phyloP scores from a whole-genome alignment of 805 yeast genomes.

The Wickerhamomyces bovis region DNA sequence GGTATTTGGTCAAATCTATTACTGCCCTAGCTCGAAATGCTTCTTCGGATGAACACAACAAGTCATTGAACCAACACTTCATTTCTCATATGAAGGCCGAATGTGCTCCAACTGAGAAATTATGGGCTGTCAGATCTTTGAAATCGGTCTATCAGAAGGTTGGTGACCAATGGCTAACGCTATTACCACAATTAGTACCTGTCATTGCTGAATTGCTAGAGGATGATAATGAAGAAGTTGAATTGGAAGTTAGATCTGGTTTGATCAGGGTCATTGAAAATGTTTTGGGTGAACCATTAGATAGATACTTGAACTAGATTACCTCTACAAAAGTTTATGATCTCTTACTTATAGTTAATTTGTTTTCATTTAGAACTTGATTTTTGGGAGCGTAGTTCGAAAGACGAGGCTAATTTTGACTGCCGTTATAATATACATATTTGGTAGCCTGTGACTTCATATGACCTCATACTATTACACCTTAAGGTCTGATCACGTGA shows the following conservation, averaged over 20 bases:
- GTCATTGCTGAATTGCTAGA: conserved; percentile 91
- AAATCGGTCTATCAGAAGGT: conserved; percentile 81
- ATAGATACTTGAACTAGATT: conserved; percentile 54
- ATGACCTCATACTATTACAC: too few species aligned
- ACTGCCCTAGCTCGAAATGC: conserved; percentile 69
- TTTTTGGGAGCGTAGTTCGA: neutral
- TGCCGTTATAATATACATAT: too few species aligned
- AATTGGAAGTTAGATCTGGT: conserved; percentile 83
- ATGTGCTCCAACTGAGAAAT: conserved; percentile 51
- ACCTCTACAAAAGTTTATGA: neutral
- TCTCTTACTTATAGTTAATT: neutral
- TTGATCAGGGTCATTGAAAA: conserved; percentile 86
- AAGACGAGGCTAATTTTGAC: too few species aligned
- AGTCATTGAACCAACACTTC: conserved; percentile 58
- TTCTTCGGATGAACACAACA: conserved; percentile 69
- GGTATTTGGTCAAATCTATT: conserved; percentile 73
- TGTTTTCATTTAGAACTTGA: neutral
- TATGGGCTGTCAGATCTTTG: conserved; percentile 76
- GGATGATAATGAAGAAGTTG: conserved; percentile 93
- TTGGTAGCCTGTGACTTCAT: too few species aligned
- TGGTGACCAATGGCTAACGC: conserved; percentile 90
- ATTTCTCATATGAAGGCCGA: conserved; percentile 63
- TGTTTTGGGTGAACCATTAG: conserved; percentile 92
- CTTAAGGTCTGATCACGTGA: too few species aligned
- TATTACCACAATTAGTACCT: conserved; percentile 93